Evolutionary conservation across 2,329 filamentous ascomycete genomes (phyloP).

Genomic region (Fusarium acutatum): DNA sequence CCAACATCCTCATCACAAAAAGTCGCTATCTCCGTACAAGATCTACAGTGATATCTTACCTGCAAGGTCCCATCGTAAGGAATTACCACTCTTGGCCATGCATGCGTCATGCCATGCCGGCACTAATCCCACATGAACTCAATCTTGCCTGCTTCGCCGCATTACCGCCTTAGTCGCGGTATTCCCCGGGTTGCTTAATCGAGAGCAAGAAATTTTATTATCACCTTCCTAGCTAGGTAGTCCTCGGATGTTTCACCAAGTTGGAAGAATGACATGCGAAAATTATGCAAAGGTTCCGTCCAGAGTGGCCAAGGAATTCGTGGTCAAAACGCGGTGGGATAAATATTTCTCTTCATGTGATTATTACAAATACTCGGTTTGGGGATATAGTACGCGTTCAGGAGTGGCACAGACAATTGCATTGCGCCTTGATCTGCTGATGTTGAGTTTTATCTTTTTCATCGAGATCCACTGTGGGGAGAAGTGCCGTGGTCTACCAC

Average conservation of each 20-base stretch:
- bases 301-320: background rate
- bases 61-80: background rate
- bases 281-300: background rate
- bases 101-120: background rate
- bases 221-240: background rate
- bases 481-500: background rate
- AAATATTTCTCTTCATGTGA: too few species aligned
- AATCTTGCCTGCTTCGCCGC: background rate
- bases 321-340: background rate
- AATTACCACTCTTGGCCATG: background rate
- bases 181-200: background rate
- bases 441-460: background rate
- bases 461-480: background rate
- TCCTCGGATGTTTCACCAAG: background rate
- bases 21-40: background rate
- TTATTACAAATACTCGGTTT: background rate
- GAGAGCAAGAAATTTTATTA: background rate
- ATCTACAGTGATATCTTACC: background rate
- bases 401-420: background rate
- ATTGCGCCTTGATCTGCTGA: background rate
- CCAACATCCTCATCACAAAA: accelerated
- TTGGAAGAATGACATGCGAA: background rate
- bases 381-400: background rate
- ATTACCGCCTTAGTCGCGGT: background rate
- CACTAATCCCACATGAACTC: background rate